Conservation (phyloP, 2,329 filamentous ascomycete genomes). For the Anisogramma anomala region DNA sequence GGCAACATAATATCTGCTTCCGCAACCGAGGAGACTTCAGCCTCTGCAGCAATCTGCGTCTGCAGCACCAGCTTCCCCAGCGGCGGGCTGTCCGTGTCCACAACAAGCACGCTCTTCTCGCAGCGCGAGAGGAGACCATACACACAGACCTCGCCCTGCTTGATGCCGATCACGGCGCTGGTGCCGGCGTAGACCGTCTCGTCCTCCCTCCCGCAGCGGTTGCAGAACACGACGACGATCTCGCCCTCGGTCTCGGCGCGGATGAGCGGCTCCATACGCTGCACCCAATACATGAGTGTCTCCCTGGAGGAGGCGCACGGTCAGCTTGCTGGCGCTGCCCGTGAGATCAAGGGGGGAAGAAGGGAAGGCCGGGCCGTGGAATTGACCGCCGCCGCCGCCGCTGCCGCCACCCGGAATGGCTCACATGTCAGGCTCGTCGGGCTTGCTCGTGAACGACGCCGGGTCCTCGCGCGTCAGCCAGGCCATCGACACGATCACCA, state of each 20-base stretch:
- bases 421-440: slow-evolving; percentile 49
- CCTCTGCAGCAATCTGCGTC: neutral
- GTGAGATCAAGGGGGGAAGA: no score
- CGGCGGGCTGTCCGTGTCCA: slow-evolving; percentile 44
- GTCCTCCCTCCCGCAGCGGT: slow-evolving; percentile 56
- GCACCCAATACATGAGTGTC: slow-evolving; percentile 65
- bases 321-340: no score
- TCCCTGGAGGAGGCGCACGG: slow-evolving; percentile 35
- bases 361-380: no score
- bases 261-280: slow-evolving; percentile 55
- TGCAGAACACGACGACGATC: slow-evolving; percentile 58
- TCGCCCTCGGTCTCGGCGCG: slow-evolving; percentile 40
- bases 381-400: no score
- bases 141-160: slow-evolving; percentile 52
- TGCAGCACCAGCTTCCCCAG: slow-evolving; percentile 33
- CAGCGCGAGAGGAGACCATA: slow-evolving; percentile 62
- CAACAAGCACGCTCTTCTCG: slow-evolving; percentile 54
- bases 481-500: slow-evolving; percentile 66
- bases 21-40: slow-evolving; percentile 13
- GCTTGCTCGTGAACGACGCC: slow-evolving; percentile 32
- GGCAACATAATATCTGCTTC: no score
- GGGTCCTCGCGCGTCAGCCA: slow-evolving; percentile 55
- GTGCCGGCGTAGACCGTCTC: slow-evolving; percentile 62
- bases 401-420: neutral
- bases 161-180: slow-evolving; percentile 57